These are phyloP conservation scores for Hypholoma fasciculare DNA, from an alignment of 768 basidiomycete species.

Conservation along the genomic window DNA sequence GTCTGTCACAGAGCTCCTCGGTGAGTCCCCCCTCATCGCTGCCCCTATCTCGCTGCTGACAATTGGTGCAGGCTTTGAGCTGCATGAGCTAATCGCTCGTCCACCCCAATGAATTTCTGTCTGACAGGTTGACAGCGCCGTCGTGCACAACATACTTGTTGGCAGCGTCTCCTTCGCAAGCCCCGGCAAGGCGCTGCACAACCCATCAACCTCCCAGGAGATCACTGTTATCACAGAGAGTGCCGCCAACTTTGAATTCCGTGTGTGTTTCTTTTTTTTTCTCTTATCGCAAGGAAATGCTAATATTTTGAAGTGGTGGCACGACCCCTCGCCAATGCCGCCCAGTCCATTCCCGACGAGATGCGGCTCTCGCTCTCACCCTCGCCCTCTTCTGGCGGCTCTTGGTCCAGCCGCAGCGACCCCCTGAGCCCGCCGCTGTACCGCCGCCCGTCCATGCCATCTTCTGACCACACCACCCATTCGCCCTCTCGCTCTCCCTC, in stretches of 20 bases:
- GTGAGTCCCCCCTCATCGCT: conserved; percentile 28
- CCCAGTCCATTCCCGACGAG: conserved; percentile 41
- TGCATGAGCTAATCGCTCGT: conserved; percentile 74
- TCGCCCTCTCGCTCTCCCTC: background rate
- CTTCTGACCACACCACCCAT: too few relatives aligned
- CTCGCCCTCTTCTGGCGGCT: conserved; percentile 13
- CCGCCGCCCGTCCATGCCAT: too few relatives aligned
- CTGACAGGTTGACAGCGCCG: conserved; percentile 44
- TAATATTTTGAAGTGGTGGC: conserved; percentile 52
- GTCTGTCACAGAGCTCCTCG: conserved; percentile 65
- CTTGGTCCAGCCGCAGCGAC: background rate
- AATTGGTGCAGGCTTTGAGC: conserved; percentile 61
- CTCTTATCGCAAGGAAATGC: background rate
- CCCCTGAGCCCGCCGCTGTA: background rate
- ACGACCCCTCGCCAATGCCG: conserved; percentile 66
- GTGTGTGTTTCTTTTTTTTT: conserved; percentile 32
- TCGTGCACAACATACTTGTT: conserved; percentile 71
- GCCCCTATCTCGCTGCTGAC: background rate
- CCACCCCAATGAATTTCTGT: conserved; percentile 72
- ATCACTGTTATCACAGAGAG: conserved; percentile 70
- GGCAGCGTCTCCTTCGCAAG: conserved; percentile 80
- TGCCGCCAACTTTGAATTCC: conserved; percentile 52
- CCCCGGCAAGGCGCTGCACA: conserved; percentile 76
- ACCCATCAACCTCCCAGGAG: conserved; percentile 82
- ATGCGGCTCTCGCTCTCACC: conserved; percentile 30